Conservation (phyloP, 148 eudicot species). For the Hydrangea macrophylla region DNA sequence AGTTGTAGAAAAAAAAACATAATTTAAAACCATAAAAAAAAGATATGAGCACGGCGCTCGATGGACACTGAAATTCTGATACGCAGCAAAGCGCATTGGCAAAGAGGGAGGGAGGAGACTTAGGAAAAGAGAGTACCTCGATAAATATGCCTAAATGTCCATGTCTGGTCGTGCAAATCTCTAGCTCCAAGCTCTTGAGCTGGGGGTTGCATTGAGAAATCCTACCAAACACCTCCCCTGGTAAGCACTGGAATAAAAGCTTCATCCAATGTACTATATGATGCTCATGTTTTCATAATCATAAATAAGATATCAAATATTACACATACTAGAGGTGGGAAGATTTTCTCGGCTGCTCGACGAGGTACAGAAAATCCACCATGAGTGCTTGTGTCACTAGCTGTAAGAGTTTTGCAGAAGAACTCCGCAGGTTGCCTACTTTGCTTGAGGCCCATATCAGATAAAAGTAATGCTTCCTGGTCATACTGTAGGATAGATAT, state of each 20-base stretch:
- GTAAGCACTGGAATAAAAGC: conserved; percentile 30
- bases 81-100: neutral
- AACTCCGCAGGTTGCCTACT: conserved; percentile 88
- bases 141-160: conserved; percentile 94
- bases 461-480: conserved; percentile 85
- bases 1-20: neutral
- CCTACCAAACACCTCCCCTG: conserved; percentile 44
- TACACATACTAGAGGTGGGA: conserved; percentile 80
- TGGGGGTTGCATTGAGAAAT: conserved; percentile 97
- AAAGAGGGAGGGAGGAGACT: neutral
- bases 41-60: neutral
- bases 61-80: neutral
- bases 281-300: neutral
- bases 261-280: neutral
- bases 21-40: neutral
- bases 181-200: conserved; percentile 89
- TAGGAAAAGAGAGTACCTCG: conserved; percentile 48
- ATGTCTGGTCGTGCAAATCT: conserved; percentile 92
- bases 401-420: conserved; percentile 98
- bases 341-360: conserved; percentile 96
- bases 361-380: conserved; percentile 99
- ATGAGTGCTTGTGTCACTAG: conserved; percentile 99
- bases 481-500: conserved; percentile 58
- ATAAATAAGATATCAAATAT: neutral
- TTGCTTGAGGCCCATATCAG: conserved; percentile 93